Evolutionary conservation across 2,329 filamentous ascomycete genomes (phyloP).

Genomic region (Alternaria dauci): DNA sequence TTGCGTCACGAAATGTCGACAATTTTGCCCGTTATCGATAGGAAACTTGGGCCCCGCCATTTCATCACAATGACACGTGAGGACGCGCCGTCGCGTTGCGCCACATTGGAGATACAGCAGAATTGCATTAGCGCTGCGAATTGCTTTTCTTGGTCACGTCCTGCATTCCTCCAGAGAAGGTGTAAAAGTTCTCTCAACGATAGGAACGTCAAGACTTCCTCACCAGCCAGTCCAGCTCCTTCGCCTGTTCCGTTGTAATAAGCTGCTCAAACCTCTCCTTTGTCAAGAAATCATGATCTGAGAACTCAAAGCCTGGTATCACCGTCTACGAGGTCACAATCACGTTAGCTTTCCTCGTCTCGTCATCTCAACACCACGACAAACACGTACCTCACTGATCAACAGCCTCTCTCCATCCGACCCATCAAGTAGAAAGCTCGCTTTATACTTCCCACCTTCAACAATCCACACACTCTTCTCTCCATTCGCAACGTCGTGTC

Average conservation of each 20-base stretch:
- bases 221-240: slow-evolving; percentile 58
- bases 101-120: neutral
- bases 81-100: slow-evolving; percentile 1
- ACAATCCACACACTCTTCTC: slow-evolving; percentile 75
- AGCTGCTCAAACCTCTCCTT: slow-evolving; percentile 58
- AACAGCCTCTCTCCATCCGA: slow-evolving; percentile 62
- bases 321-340: slow-evolving; percentile 58
- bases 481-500: slow-evolving; percentile 63
- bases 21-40: slow-evolving; percentile 18
- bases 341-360: neutral
- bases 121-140: neutral
- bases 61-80: slow-evolving; percentile 1
- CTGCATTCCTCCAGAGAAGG: neutral
- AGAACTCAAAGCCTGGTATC: slow-evolving; percentile 72
- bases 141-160: slow-evolving; percentile 4
- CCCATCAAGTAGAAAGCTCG: slow-evolving; percentile 64
- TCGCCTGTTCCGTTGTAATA: slow-evolving; percentile 58
- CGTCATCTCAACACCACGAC: neutral
- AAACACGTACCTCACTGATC: slow-evolving; percentile 64
- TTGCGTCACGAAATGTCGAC: slow-evolving; percentile 13
- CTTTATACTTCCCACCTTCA: slow-evolving; percentile 73
- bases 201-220: slow-evolving; percentile 24
- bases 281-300: slow-evolving; percentile 71
- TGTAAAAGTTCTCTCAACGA: neutral
- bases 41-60: slow-evolving; percentile 1